Evolutionary conservation across 169 alveolate species (phyloP).

Genomic region (Eimeria brunetti): DNA sequence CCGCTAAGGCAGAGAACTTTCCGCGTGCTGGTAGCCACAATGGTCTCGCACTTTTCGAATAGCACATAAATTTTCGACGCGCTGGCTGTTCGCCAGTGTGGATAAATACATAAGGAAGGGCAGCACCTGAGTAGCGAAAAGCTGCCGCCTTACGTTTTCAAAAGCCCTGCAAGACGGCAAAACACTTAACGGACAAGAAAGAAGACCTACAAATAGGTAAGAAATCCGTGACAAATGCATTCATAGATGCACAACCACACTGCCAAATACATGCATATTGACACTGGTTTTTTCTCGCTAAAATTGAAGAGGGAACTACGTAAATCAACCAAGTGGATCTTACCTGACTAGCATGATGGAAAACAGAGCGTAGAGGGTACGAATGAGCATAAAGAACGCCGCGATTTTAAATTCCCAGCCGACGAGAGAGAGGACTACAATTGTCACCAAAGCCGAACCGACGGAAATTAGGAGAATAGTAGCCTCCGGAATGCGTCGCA

Average conservation of each 20-base stretch:
- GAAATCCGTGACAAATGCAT: not conserved
- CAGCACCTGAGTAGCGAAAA: slow-evolving; percentile 56
- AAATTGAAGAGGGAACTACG: not conserved
- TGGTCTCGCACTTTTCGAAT: slow-evolving; percentile 1
- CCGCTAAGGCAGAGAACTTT: slow-evolving; percentile 27
- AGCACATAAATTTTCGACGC: slow-evolving; percentile 27
- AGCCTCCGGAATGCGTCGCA: slow-evolving; percentile 63
- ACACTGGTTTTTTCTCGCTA: not conserved
- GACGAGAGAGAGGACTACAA: not conserved
- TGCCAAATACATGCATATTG: not conserved
- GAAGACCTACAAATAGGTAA: not conserved
- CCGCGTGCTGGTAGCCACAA: slow-evolving; percentile 36
- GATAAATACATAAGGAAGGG: slow-evolving; percentile 58
- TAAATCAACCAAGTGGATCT: not conserved
- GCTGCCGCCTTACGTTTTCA: slow-evolving; percentile 57
- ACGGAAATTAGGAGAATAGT: not conserved
- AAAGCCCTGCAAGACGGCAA: slow-evolving; percentile 38
- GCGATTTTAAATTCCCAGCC: slow-evolving; percentile 52
- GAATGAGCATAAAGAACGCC: slow-evolving; percentile 33
- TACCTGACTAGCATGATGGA: slow-evolving; percentile 65
- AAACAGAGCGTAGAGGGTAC: slow-evolving; percentile 27
- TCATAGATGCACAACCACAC: not conserved
- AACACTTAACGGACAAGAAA: not conserved
- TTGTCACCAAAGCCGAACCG: slow-evolving; percentile 25
- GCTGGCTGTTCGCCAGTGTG: slow-evolving; percentile 70